Base-by-base conservation (phyloP, 371 early-diverging fungal genomes). In the Dinochytrium kinnereticum region DNA sequence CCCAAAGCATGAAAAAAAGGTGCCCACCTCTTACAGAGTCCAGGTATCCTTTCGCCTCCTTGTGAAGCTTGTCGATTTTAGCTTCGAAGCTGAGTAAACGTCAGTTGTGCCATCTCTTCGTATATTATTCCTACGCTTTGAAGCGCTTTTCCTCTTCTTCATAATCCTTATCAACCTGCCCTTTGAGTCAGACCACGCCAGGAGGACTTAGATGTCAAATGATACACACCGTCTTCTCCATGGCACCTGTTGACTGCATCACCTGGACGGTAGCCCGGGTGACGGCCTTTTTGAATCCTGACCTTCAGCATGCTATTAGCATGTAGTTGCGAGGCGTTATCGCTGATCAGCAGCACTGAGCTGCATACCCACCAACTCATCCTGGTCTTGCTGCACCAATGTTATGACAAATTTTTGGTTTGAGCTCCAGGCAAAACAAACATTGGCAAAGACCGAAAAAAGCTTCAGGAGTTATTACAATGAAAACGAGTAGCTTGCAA, bases 31-130 rank as follows among this genome's bases (percentile, higher is more conserved):
- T 76, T 44, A 97, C 85, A 26, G 96, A 89, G 73, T 94, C 92
- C 40, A 96, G 85, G 79, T 96, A 98, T 31, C 95, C 95, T 79
- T 94, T 94, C n/a, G 98, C 90, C 80, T 98, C 96, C 70, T 91
- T 93, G 74, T 94, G 90, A 2, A 98, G 84, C 51, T 88, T 90
- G 74, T 96, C 95, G 1, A 92, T 87, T 65, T 96, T 95, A 31
- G 86, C 80, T 79, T 97, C 96, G 36, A 96, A 86, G 50, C 95
- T 96, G 51, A n/a, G n/a, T n/a, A n/a, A n/a, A n/a, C n/a, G n/a
- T n/a, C n/a, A n/a, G n/a, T n/a, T n/a, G n/a, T n/a, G n/a, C n/a
- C n/a, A n/a, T n/a, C n/a, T n/a, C n/a, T n/a, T n/a, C n/a, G n/a
- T n/a, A n/a, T n/a, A n/a, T n/a, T n/a, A n/a, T n/a, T 7, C 31